A percentile compares a stretch with the other conserved stretches of the same genome.
Evolutionary conservation across 805 yeast species (phyloP).

Genomic region (Candida boleticola): DNA sequence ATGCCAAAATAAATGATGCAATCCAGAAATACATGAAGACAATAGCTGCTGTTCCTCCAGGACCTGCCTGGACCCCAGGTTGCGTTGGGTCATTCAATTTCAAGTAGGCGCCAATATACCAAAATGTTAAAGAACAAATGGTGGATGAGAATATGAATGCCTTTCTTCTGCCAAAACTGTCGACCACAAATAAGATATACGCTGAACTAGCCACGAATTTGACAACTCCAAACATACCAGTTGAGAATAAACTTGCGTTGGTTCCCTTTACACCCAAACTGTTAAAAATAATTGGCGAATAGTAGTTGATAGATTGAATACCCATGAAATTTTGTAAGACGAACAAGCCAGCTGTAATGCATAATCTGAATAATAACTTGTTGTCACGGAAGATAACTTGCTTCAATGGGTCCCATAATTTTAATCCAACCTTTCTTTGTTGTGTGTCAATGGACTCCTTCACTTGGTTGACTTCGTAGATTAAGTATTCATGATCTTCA

Average conservation of each 20-base stretch:
- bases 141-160: constrained; percentile 36
- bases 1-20: constrained; percentile 38
- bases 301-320: constrained; percentile 38
- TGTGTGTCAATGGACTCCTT: constrained; percentile 31
- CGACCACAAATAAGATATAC: constrained; percentile 34
- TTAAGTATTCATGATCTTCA: constrained; percentile 31
- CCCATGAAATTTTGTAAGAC: constrained; percentile 40
- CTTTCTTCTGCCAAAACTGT: constrained; percentile 32
- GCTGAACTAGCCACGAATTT: constrained; percentile 34
- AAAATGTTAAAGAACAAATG: constrained; percentile 33
- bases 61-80: constrained; percentile 31
- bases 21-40: constrained; percentile 43
- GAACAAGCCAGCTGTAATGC: constrained; percentile 31
- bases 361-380: constrained; percentile 25
- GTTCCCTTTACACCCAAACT: constrained; percentile 38
- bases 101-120: constrained; percentile 39
- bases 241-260: constrained; percentile 35
- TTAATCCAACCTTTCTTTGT: constrained; percentile 26
- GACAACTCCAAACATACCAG: constrained; percentile 41
- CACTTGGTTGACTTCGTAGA: constrained; percentile 35
- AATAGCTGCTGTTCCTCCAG: constrained; percentile 39
- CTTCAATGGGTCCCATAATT: constrained; percentile 31
- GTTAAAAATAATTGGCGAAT: constrained; percentile 34
- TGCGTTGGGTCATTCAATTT: constrained; percentile 32
- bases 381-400: constrained; percentile 28